phyloP scores from a whole-genome alignment of 176 grass and related monocot species.

The Lolium perenne region DNA sequence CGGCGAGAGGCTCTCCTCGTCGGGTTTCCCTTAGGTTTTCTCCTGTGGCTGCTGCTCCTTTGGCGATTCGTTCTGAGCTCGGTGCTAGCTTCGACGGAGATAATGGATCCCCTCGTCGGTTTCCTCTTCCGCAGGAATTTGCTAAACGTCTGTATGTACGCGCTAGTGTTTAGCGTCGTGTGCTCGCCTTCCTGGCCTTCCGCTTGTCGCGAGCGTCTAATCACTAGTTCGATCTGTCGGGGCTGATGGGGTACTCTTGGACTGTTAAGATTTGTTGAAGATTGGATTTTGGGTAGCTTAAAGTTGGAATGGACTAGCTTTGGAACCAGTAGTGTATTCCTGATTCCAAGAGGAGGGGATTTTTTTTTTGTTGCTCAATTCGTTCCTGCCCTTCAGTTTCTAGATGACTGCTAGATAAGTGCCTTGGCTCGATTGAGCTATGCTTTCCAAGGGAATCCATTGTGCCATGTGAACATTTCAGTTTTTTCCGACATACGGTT shows the following conservation, averaged over 20 bases:
- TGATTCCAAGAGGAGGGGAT: neutral
- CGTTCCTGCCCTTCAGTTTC: neutral
- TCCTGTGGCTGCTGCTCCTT: neutral
- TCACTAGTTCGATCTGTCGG: neutral
- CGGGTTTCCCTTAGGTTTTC: neutral
- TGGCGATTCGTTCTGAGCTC: neutral
- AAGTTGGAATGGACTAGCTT: neutral
- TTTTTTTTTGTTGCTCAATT: neutral
- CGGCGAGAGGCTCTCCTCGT: neutral
- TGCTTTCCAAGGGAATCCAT: neutral
- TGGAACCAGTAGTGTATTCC: neutral
- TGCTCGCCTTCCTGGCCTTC: neutral
- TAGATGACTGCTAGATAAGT: neutral
- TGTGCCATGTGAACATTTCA: neutral
- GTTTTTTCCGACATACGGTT: neutral
- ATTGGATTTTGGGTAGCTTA: conserved; percentile 6
- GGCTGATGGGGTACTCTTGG: neutral
- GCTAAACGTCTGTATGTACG: too few relatives aligned
- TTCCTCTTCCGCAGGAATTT: neutral
- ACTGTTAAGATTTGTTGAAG: neutral
- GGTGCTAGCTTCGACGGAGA: neutral
- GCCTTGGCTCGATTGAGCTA: neutral
- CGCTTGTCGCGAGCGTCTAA: neutral
- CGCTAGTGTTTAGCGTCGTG: neutral
- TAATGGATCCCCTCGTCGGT: neutral